Evolutionary conservation across 441 rosid species (phyloP).

Genomic region (Populus hybrid): DNA sequence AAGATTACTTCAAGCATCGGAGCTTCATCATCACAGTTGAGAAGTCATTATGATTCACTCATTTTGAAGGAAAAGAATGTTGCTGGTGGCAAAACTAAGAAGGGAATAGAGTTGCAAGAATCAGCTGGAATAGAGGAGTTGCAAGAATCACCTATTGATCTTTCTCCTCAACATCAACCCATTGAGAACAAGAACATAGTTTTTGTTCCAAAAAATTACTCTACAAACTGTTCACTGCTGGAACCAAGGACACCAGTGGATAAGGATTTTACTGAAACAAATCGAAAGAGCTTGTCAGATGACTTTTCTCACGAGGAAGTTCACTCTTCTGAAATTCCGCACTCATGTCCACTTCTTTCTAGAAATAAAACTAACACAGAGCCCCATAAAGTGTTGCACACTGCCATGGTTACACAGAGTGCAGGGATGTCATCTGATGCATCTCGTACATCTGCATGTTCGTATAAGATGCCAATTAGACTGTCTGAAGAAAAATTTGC

Average conservation of each 20-base stretch:
- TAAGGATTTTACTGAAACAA: slow-evolving; percentile 25
- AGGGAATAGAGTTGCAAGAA: slow-evolving; percentile 6
- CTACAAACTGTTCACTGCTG: slow-evolving; percentile 14
- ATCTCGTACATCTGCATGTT: slow-evolving; percentile 17
- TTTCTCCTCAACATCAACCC: slow-evolving; percentile 25
- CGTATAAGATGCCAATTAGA: slow-evolving; percentile 15
- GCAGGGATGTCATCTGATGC: slow-evolving; percentile 25
- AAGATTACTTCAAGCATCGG: slow-evolving; percentile 18
- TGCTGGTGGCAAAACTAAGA: slow-evolving; percentile 19
- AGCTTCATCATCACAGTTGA: slow-evolving; percentile 29
- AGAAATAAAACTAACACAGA: slow-evolving; percentile 31
- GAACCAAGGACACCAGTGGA: slow-evolving; percentile 16
- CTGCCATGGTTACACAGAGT: slow-evolving; percentile 8
- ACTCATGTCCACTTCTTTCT: slow-evolving; percentile 44
- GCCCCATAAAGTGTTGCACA: slow-evolving; percentile 22
- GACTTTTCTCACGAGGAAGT: slow-evolving; percentile 22
- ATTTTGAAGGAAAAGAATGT: slow-evolving; percentile 24
- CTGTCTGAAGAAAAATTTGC: slow-evolving; percentile 17
- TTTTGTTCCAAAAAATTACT: slow-evolving; percentile 31
- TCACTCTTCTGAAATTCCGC: slow-evolving; percentile 38
- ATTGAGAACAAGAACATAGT: slow-evolving; percentile 33
- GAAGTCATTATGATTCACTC: slow-evolving; percentile 15
- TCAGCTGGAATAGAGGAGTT: slow-evolving; percentile 6
- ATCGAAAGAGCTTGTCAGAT: slow-evolving; percentile 25
- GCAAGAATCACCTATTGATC: slow-evolving; percentile 22